phyloP scores from a whole-genome alignment of 345 rosid species.

The Gossypium ekmanianum region DNA sequence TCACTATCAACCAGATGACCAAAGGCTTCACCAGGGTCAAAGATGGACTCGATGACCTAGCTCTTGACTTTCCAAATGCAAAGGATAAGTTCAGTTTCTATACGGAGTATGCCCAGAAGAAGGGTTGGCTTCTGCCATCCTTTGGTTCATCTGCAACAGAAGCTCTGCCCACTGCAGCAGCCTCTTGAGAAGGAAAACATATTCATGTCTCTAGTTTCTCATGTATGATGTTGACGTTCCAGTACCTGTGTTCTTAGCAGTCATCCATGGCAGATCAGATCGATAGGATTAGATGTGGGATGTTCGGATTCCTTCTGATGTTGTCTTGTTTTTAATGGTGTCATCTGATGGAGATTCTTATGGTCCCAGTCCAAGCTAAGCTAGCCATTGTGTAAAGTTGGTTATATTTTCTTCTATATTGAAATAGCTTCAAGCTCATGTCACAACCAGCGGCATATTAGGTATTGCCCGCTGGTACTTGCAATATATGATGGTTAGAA shows the following conservation, averaged over 20 bases:
- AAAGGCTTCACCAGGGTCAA: slow-evolving; percentile 82
- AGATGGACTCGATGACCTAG: slow-evolving; percentile 92
- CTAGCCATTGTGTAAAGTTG: slow-evolving; percentile 46
- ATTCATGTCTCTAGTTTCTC: slow-evolving; percentile 20
- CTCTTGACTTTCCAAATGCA: slow-evolving; percentile 93
- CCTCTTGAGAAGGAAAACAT: slow-evolving; percentile 35
- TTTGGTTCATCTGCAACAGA: slow-evolving; percentile 39
- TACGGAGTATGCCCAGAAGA: slow-evolving; percentile 57
- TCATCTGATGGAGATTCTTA: slow-evolving; percentile 33
- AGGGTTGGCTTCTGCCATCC: slow-evolving; percentile 72
- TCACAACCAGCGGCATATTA: slow-evolving; percentile 12
- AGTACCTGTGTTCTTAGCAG: neutral
- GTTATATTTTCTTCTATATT: slow-evolving; percentile 22
- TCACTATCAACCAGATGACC: slow-evolving; percentile 88
- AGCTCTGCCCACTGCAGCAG: slow-evolving; percentile 18
- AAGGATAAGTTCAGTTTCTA: slow-evolving; percentile 72
- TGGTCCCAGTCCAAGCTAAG: slow-evolving; percentile 34
- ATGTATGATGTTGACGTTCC: slow-evolving; percentile 27
- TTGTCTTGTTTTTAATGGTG: slow-evolving; percentile 14
- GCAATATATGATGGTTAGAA: slow-evolving; percentile 23
- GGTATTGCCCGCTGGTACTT: slow-evolving; percentile 12
- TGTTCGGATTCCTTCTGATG: slow-evolving; percentile 38
- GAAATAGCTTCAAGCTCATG: slow-evolving; percentile 29
- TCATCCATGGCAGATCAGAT: neutral
- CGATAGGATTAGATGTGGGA: slow-evolving; percentile 23